Evolutionary conservation across 2,329 filamentous ascomycete genomes (phyloP).

Genomic region (Aspergillus flavus): DNA sequence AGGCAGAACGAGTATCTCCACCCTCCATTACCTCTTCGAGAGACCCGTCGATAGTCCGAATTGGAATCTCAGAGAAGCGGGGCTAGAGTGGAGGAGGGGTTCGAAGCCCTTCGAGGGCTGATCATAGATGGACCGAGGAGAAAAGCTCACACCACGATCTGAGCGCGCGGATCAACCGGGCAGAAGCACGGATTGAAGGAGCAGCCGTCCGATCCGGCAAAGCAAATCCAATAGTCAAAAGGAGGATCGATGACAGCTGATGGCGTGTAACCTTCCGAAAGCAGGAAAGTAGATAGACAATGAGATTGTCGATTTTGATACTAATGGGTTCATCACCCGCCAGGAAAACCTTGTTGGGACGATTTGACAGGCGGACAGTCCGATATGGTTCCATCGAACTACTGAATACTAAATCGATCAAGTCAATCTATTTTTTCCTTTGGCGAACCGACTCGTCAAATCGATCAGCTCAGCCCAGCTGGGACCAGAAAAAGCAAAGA

Average conservation of each 20-base stretch:
- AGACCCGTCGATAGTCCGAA: neutral
- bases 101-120: neutral
- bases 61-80: neutral
- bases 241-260: constrained; percentile 9
- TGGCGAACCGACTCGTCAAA: too few species aligned
- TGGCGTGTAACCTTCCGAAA: constrained; percentile 17
- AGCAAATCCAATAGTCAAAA: neutral
- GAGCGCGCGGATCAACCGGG: neutral
- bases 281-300: neutral
- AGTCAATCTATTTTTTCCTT: neutral
- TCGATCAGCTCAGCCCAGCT: too few species aligned
- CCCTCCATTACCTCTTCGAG: neutral
- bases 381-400: neutral
- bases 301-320: neutral
- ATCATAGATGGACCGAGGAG: neutral
- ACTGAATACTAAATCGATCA: neutral
- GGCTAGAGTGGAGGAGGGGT: neutral
- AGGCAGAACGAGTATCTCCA: neutral
- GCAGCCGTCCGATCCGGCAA: neutral
- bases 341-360: neutral
- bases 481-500: neutral
- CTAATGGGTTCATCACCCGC: neutral
- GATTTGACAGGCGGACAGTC: constrained; percentile 7
- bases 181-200: neutral
- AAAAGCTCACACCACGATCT: neutral